These are phyloP conservation scores for Phytophthora kernoviae DNA, from an alignment of 352 stramenopile species.

Conservation along the genomic window DNA sequence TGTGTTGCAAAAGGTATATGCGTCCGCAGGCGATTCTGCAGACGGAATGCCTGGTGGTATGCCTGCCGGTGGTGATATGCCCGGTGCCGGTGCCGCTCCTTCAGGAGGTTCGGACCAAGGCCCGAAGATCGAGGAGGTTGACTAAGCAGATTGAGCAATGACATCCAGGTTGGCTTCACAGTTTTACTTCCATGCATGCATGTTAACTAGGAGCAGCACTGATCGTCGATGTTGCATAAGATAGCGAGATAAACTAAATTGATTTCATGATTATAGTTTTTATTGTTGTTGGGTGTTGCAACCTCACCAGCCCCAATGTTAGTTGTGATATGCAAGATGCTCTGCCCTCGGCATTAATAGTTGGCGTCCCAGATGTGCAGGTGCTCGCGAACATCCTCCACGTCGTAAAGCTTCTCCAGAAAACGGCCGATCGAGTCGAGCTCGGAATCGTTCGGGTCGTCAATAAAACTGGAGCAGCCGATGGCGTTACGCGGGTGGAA, in stretches of 20 bases:
- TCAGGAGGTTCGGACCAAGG: slow-evolving; percentile 49
- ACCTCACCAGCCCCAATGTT: too few species aligned
- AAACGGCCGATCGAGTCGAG: slow-evolving; percentile 82
- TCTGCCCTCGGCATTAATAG: slow-evolving; percentile 40
- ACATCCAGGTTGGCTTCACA: background rate
- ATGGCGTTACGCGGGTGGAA: slow-evolving; percentile 96
- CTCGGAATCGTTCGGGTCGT: slow-evolving; percentile 89
- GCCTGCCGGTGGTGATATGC: slow-evolving; percentile 32
- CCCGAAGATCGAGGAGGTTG: slow-evolving; percentile 76
- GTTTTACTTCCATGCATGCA: background rate
- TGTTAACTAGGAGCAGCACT: background rate
- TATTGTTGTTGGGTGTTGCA: too few species aligned
- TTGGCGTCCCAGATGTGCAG: slow-evolving; percentile 72
- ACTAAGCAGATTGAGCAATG: slow-evolving; percentile 36
- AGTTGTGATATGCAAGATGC: too few species aligned
- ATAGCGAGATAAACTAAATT: too few species aligned
- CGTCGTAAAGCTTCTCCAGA: slow-evolving; percentile 50
- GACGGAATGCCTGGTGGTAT: slow-evolving; percentile 37
- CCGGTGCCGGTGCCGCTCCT: slow-evolving; percentile 24
- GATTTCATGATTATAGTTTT: too few species aligned
- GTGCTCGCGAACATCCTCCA: slow-evolving; percentile 70
- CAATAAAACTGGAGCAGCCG: slow-evolving; percentile 89
- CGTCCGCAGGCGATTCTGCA: slow-evolving; percentile 44
- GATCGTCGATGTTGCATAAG: background rate
- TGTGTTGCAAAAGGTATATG: slow-evolving; percentile 78